Evolutionary conservation across 108 stramenopile species (phyloP).

Genomic region (Fistulifera solaris): DNA sequence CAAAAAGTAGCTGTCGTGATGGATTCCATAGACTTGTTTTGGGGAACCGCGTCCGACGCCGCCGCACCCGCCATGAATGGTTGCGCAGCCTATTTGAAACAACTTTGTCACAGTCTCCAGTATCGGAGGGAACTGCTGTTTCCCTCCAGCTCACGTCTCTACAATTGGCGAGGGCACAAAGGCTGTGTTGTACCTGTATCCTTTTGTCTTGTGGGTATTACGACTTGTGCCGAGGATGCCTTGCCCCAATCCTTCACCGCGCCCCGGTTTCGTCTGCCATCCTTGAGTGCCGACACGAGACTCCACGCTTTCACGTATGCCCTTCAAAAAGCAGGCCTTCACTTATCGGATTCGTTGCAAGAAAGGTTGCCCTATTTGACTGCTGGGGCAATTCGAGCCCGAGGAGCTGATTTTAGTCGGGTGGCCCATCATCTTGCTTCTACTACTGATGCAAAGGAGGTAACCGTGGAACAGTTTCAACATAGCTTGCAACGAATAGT

Average conservation of each 20-base stretch:
- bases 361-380: constrained; percentile 30
- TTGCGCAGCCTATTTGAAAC: constrained; percentile 50
- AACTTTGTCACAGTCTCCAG: constrained; percentile 33
- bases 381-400: constrained; percentile 46
- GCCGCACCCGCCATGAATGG: constrained; percentile 55
- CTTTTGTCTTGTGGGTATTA: constrained; percentile 67
- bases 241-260: constrained; percentile 47
- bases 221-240: constrained; percentile 54
- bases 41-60: constrained; percentile 37
- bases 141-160: constrained; percentile 53
- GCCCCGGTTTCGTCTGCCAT: constrained; percentile 36
- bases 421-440: constrained; percentile 19
- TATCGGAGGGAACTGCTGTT: constrained; percentile 45
- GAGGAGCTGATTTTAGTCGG: constrained; percentile 33
- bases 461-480: constrained; percentile 10
- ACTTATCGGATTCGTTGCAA: constrained; percentile 22
- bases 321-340: constrained; percentile 26
- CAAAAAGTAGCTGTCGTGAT: constrained; percentile 50
- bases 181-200: constrained; percentile 36
- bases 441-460: neutral
- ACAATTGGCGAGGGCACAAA: constrained; percentile 29
- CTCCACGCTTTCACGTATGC: constrained; percentile 38
- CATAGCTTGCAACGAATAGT: neutral
- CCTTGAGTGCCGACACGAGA: constrained; percentile 36
- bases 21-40: constrained; percentile 66